Conservation (phyloP, 768 basidiomycete genomes). For the Lanmaoa pseudosensibilis region DNA sequence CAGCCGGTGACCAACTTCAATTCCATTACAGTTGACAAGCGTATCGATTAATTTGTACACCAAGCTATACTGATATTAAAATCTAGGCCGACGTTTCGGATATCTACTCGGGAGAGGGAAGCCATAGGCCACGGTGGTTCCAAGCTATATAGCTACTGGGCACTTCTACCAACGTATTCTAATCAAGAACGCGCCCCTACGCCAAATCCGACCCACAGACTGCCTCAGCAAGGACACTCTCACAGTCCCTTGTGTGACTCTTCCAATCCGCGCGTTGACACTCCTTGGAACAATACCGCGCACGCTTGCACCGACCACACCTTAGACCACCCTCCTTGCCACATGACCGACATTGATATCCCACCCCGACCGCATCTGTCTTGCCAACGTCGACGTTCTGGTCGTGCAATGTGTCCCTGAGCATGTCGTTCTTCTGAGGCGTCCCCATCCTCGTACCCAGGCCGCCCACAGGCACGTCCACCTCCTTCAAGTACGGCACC, state of each 20-base stretch:
- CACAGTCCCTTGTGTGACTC: slow-evolving; percentile 8
- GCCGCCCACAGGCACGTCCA: background rate
- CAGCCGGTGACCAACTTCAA: too few species aligned
- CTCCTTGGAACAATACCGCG: slow-evolving; percentile 41
- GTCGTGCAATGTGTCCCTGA: background rate
- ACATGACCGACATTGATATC: slow-evolving; percentile 3
- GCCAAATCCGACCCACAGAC: background rate
- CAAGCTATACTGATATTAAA: too few species aligned
- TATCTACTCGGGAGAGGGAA: too few species aligned
- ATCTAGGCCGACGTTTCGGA: too few species aligned
- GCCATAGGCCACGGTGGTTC: too few species aligned
- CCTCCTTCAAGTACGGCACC: slow-evolving; percentile 45
- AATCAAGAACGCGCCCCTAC: too few species aligned
- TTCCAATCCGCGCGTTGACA: slow-evolving; percentile 37
- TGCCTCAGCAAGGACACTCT: too few species aligned
- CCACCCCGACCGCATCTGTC: background rate
- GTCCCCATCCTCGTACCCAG: background rate
- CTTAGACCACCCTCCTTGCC: slow-evolving; percentile 15
- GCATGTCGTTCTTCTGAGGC: background rate
- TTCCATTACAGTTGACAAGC: too few species aligned
- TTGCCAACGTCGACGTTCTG: background rate
- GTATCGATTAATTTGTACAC: too few species aligned
- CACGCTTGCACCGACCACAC: slow-evolving; percentile 38
- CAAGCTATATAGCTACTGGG: too few species aligned
- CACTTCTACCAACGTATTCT: too few species aligned